Base-by-base conservation (phyloP, 1,284 basidiomycete species). In the Ustilago loliicola region DNA sequence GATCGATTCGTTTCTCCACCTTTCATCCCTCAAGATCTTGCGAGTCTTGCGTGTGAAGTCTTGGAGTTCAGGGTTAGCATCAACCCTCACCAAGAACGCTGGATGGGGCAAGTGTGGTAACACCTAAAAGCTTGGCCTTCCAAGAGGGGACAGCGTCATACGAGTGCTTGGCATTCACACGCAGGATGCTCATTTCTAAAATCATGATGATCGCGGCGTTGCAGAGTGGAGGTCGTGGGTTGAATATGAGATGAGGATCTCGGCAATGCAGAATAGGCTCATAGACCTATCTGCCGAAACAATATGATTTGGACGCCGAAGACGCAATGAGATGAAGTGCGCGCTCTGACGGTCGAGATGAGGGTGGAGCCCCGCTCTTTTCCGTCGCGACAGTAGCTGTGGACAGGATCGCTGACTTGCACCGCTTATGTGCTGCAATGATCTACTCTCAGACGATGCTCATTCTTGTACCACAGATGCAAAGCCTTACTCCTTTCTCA, bases 331-430 rank as follows among this genome's bases (percentile, higher is more conserved):
- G 42, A 45, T 45, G 42, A 21, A 45, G 42, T 4, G 32, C 7
- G 7, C 17, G 38, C 38, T n/a, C 42, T 45, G 8, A 45, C n/a
- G 42, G 42, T n/a, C n/a, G 51, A 13, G 17, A n/a, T 21, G 27
- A 27, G 27, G 30, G 21, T 40, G 51, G 51, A 53, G 54, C 38
- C 40, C 55, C 55, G 23, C 55, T 56, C 38, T 38, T 56, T 27
- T 19, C 17, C 32, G 21, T 21, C 25, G 8, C 48, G 13, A 17
- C 47, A 36, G 59, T 3, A 45, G 15, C 1, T 45, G n/a, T 7
- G 2, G 5, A 11, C 13, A 38, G n/a, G 21, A 21, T 45, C 19
- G 42, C 10, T 19, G 13, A 40, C 11, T 40, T 40, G 38, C 11
- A 19, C 38, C 10, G 38, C 11, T 40, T 13, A 40, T 34, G 32